Percentiles rank a stretch among this genome's conserved stretches.
These are phyloP conservation scores for Coemansia sp. DNA, from an alignment of 192 early-diverging fungal species.

Conservation along the genomic window DNA sequence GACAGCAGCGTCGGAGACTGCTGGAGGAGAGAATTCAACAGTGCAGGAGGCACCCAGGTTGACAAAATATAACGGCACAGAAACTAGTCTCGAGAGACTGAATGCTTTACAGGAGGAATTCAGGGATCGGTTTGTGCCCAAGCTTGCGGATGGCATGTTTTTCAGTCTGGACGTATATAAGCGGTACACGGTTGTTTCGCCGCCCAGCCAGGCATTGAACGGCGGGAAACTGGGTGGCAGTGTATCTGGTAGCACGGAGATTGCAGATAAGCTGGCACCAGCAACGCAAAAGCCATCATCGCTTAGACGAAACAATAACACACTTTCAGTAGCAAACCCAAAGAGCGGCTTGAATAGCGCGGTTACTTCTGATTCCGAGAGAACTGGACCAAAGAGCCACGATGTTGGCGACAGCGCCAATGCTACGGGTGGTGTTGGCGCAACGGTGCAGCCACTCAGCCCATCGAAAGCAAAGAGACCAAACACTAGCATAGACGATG, in stretches of 20 bases:
- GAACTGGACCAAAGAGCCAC: not conserved
- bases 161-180: slow-evolving; percentile 33
- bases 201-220: not conserved
- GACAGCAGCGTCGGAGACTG: not conserved
- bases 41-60: not conserved
- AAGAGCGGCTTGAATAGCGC: not conserved
- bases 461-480: not conserved
- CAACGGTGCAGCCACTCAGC: not conserved
- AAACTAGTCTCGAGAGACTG: slow-evolving; percentile 5
- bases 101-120: slow-evolving; percentile 22
- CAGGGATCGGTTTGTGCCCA: slow-evolving; percentile 15
- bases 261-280: not conserved
- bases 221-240: not conserved
- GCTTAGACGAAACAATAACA: slow-evolving; percentile 1
- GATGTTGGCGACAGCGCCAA: not conserved
- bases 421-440: not conserved
- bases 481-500: slow-evolving; percentile 16
- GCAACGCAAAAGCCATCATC: slow-evolving; percentile 41
- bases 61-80: not conserved
- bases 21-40: not conserved
- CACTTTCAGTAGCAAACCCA: not conserved
- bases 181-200: slow-evolving; percentile 27
- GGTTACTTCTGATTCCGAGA: not conserved
- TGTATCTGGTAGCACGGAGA: not conserved
- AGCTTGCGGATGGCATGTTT: slow-evolving; percentile 22